Evolutionary conservation across 106 monocot genomes (phyloP), one percentile per base, ranked within the genome.

Genomic region (Dioscorea dumetorum): DNA sequence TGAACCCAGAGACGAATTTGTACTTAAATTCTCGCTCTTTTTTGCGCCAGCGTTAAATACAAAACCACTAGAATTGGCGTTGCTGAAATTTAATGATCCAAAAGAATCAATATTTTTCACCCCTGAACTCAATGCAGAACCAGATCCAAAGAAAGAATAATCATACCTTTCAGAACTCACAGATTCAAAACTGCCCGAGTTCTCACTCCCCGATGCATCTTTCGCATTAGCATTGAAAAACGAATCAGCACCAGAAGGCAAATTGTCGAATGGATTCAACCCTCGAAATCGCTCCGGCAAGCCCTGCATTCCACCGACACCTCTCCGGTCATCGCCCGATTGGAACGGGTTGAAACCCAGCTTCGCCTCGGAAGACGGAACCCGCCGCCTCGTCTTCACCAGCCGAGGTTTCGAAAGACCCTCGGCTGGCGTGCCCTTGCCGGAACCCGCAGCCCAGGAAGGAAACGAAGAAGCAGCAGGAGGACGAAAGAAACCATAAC

Each of bases 331-430:
- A 23, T 12, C 22, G 20, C 50, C 41, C 22, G 51, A 18, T 2
- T 48, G 52, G 13, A 71, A 75, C 17, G 80, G 75, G 52, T 80
- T 75, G 35, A 63, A 70, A 12, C 74, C 60, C 28, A 67, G 64
- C 34, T 12, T 64, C 67, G 50, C 78, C 35, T 66, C 57, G 11
- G 72, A 4, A 8, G 67, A 67, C 7, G 71, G 32, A 2, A 62
- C 22, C 6, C 72, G 69, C 84, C 53, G 71, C 72, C 88, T 67
- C 57, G 64, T 64, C 78, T 88, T 88, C 32, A 69, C 72, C 8
- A 88, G 24, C 19, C 81, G 70, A 1, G 87, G 83, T 9, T 54
- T 80, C 5, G 81, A 81, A 8, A 75, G 72, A 18, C 67, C 72
- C 12, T 57, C 66, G 2, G 58, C 24, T 17, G 61, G 13, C n/a